phyloP scores from a whole-genome alignment of 805 yeast species.

The Lachancea meyersii region DNA sequence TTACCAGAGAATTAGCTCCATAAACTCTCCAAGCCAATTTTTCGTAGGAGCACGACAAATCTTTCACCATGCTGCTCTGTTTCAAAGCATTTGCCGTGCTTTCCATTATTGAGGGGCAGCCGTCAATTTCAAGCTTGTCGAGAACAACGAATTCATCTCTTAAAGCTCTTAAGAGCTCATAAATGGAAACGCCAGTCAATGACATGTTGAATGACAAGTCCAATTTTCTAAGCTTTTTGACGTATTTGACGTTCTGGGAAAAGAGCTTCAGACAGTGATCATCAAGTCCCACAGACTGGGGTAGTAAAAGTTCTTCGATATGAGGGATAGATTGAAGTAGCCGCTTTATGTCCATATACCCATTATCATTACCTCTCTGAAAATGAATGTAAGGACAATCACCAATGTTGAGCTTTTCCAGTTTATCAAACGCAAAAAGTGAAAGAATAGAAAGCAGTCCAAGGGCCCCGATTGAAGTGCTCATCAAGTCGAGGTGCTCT shows the following conservation, averaged over 20 bases:
- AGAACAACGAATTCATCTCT: conserved; percentile 16
- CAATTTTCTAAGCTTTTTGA: conserved; percentile 16
- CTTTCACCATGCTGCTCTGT: conserved; percentile 17
- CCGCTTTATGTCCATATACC: conserved; percentile 15
- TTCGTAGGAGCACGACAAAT: conserved; percentile 26
- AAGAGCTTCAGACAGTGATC: conserved; percentile 18
- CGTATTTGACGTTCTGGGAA: conserved; percentile 10
- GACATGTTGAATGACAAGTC: conserved; percentile 30
- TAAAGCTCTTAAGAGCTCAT: conserved; percentile 21
- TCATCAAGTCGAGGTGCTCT: conserved; percentile 25
- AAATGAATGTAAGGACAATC: conserved; percentile 14
- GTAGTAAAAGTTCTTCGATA: conserved; percentile 21
- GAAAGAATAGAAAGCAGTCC: conserved; percentile 18
- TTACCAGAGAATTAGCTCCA: conserved; percentile 25
- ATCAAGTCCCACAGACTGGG: conserved; percentile 23
- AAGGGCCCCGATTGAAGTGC: conserved; percentile 25
- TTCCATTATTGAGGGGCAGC: conserved; percentile 27
- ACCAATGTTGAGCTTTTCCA: conserved; percentile 25
- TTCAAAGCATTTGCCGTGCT: conserved; percentile 23
- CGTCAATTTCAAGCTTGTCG: conserved; percentile 21
- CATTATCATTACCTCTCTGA: conserved; percentile 6
- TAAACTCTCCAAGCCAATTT: conserved; percentile 27
- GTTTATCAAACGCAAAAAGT: conserved; percentile 8
- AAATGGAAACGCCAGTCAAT: conserved; percentile 28
- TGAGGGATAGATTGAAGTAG: conserved; percentile 11